Conservation (phyloP, 768 basidiomycete genomes). For the Gyrodon lividus region DNA sequence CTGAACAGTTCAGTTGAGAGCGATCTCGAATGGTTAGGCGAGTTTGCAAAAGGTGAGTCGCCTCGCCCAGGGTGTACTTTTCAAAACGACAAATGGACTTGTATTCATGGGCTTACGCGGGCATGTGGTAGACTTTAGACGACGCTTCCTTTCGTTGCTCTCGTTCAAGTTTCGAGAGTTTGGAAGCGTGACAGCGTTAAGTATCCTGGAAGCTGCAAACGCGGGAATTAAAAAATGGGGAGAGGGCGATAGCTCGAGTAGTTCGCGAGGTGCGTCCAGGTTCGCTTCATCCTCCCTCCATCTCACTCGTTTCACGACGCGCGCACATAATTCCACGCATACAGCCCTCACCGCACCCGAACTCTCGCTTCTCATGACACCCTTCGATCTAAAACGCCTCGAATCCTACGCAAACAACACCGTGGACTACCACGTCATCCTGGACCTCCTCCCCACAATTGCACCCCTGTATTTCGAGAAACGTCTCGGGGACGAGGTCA, state of each 20-base stretch:
- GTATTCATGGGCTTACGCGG: too few relatives aligned
- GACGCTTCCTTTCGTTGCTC: conserved; percentile 83
- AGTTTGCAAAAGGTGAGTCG: conserved; percentile 84
- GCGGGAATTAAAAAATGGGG: conserved; percentile 48
- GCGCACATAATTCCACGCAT: too few relatives aligned
- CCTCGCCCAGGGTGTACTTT: too few relatives aligned
- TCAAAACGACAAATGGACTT: too few relatives aligned
- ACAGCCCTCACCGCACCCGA: conserved; percentile 41
- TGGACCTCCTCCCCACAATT: conserved; percentile 84
- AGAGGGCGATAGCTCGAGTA: conserved; percentile 33
- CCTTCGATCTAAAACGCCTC: conserved; percentile 94
- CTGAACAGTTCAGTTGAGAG: conserved; percentile 63
- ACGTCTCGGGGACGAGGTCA: conserved; percentile 61
- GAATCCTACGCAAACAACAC: conserved; percentile 95
- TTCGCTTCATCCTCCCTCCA: conserved; percentile 19
- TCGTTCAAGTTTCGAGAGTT: conserved; percentile 97
- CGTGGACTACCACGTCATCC: conserved; percentile 94
- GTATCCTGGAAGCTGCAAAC: conserved; percentile 84
- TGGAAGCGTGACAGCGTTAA: conserved; percentile 81
- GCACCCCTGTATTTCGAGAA: conserved; percentile 82
- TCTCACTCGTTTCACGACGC: conserved; percentile 11
- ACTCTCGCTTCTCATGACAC: conserved; percentile 65
- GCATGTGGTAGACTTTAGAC: conserved; percentile 74
- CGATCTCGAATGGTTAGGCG: conserved; percentile 81
- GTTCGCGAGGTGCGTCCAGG: conserved; percentile 30